A percentile compares a stretch with the other conserved stretches of the same genome.
Conservation (phyloP, 139 green algal genomes). For the Pleodorina starrii region DNA sequence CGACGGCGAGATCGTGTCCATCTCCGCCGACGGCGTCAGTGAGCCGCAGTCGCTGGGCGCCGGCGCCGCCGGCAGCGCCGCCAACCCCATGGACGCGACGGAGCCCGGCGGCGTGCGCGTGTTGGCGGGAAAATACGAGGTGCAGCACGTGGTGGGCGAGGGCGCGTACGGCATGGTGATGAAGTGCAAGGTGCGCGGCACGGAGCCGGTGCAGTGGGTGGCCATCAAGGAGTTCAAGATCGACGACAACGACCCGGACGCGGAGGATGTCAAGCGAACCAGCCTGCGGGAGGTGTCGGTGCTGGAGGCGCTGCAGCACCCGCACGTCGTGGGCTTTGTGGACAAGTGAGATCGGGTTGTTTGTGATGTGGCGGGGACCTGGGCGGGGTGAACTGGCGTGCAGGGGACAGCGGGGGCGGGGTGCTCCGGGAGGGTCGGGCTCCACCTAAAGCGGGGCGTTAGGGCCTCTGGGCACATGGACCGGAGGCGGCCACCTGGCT, state of each 20-base stretch:
- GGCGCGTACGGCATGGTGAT: constrained; percentile 91
- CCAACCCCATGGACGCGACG: constrained; percentile 26
- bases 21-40: constrained; percentile 1
- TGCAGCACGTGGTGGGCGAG: constrained; percentile 82
- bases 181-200: constrained; percentile 76
- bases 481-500: too few species aligned
- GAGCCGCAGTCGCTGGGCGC: constrained; percentile 27
- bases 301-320: constrained; percentile 61
- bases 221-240: constrained; percentile 94
- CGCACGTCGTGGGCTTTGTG: constrained; percentile 68
- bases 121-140: constrained; percentile 64
- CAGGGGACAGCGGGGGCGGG: too few species aligned
- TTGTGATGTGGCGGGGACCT: too few species aligned
- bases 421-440: too few species aligned
- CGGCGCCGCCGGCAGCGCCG: too few species aligned
- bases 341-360: constrained; percentile 56
- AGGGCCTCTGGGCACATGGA: too few species aligned
- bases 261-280: constrained; percentile 74
- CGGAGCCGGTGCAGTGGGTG: constrained; percentile 65
- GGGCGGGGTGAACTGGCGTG: too few species aligned
- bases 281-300: constrained; percentile 68
- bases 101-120: constrained; percentile 62
- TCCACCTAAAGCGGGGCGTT: too few species aligned
- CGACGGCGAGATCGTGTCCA: constrained; percentile 49
- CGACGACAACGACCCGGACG: constrained; percentile 70